Conservation (phyloP, 345 rosid species). For the Arabis hirsuta region DNA sequence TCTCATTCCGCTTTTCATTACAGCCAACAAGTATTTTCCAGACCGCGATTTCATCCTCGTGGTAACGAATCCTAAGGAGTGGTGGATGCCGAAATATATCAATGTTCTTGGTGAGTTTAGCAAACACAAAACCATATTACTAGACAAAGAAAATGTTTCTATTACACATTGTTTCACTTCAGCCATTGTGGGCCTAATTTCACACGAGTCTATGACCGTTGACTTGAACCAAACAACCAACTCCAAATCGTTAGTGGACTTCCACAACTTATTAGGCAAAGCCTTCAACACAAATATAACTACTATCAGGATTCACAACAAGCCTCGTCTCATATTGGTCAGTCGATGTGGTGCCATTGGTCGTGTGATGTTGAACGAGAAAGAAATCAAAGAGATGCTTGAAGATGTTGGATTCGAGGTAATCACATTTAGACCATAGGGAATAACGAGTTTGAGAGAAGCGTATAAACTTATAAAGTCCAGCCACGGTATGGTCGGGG, state of each 20-base stretch:
- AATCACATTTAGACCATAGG: constrained; percentile 41
- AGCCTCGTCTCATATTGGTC: constrained; percentile 40
- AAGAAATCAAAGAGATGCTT: constrained; percentile 30
- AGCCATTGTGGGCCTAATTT: constrained; percentile 53
- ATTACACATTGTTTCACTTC: constrained; percentile 57
- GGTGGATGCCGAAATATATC: constrained; percentile 67
- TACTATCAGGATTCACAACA: background rate
- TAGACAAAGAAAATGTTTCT: constrained; percentile 46
- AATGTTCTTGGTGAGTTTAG: constrained; percentile 49
- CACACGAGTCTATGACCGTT: constrained; percentile 56
- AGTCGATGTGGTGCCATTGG: constrained; percentile 41
- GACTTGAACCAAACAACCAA: constrained; percentile 44
- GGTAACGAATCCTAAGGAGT: constrained; percentile 45
- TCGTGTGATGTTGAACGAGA: constrained; percentile 50
- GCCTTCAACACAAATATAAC: constrained; percentile 39
- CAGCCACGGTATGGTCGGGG: constrained; percentile 61
- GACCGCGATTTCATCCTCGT: constrained; percentile 56
- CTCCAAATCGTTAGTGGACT: constrained; percentile 45
- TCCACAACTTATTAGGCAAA: constrained; percentile 47
- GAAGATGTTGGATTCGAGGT: constrained; percentile 61
- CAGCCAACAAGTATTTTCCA: constrained; percentile 45
- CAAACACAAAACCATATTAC: constrained; percentile 51
- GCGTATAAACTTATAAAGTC: constrained; percentile 53
- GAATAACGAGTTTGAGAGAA: constrained; percentile 35
- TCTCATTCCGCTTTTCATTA: constrained; percentile 68